A percentile compares a stretch with the other conserved stretches of the same genome.
These are phyloP conservation scores for Backusella psychrophila DNA, from an alignment of 192 early-diverging fungal genomes.

Conservation along the genomic window DNA sequence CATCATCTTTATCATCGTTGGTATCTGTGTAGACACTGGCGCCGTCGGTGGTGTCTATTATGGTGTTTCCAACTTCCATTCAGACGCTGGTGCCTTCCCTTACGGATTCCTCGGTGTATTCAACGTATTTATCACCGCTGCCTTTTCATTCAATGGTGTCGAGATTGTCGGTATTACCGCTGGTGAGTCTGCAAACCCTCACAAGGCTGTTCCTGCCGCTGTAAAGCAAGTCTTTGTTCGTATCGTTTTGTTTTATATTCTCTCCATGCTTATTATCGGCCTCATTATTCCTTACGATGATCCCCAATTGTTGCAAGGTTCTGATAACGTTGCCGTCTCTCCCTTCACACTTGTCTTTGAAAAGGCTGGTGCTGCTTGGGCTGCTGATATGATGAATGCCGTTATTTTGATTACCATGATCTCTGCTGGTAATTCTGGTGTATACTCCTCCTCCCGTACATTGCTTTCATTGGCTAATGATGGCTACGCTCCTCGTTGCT, in stretches of 20 bases:
- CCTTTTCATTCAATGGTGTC: constrained; percentile 85
- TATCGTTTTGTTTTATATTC: constrained; percentile 80
- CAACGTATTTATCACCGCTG: constrained; percentile 70
- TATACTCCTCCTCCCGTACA: constrained; percentile 84
- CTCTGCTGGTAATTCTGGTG: constrained; percentile 83
- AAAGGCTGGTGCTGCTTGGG: constrained; percentile 58
- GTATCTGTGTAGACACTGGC: constrained; percentile 70
- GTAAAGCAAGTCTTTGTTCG: constrained; percentile 81
- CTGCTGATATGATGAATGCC: constrained; percentile 72
- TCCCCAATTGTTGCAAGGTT: constrained; percentile 50
- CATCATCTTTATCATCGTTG: constrained; percentile 80
- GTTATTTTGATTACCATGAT: constrained; percentile 65
- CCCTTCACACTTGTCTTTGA: constrained; percentile 71
- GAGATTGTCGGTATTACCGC: constrained; percentile 90
- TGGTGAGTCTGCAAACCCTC: constrained; percentile 87
- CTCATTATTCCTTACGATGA: constrained; percentile 75
- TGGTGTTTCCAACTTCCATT: constrained; percentile 66
- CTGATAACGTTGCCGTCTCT: constrained; percentile 54
- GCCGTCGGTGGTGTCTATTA: constrained; percentile 56
- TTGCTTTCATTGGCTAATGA: constrained; percentile 73
- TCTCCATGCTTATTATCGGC: constrained; percentile 84
- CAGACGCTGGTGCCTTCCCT: constrained; percentile 54
- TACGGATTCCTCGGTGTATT: constrained; percentile 62
- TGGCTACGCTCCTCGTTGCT: constrained; percentile 70
- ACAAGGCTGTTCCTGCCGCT: constrained; percentile 68